A percentile compares a stretch with the other conserved stretches of the same genome.
Conservation (phyloP, 2,329 filamentous ascomycete genomes). For the Tolypocladium amazonense region DNA sequence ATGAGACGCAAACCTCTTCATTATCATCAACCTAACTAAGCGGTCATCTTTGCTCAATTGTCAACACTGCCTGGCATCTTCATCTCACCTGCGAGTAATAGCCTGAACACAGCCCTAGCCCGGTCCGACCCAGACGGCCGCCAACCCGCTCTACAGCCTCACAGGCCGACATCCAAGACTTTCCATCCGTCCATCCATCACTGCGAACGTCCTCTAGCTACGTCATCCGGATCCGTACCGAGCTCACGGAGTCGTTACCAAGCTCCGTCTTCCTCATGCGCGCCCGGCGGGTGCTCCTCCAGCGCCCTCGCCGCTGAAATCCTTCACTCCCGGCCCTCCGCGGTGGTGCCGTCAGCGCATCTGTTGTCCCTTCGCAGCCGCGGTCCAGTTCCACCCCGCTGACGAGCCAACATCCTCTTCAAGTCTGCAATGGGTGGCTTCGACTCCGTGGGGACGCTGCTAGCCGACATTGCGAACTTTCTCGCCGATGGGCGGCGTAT, state of each 20-base stretch:
- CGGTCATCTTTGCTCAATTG: neutral
- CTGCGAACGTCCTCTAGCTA: neutral
- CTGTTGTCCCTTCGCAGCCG: neutral
- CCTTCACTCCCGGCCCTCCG: neutral
- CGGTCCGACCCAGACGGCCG: neutral
- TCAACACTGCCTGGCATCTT: neutral
- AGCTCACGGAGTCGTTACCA: neutral
- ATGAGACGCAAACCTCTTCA: neutral
- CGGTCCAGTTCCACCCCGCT: neutral
- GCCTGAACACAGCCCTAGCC: neutral
- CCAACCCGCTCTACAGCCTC: neutral
- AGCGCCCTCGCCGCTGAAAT: slow-evolving; percentile 1
- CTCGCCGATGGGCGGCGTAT: slow-evolving; percentile 42
- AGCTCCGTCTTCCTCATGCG: slow-evolving; percentile 1
- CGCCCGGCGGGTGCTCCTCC: slow-evolving; percentile 1
- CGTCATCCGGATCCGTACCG: neutral
- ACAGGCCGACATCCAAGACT: neutral
- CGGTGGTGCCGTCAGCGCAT: neutral
- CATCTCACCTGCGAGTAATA: too few species aligned
- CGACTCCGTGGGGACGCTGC: slow-evolving; percentile 46
- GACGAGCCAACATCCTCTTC: neutral
- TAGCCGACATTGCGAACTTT: slow-evolving; percentile 45
- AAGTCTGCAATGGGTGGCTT: slow-evolving; percentile 22
- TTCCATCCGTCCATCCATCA: neutral
- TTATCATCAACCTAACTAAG: neutral